Base-by-base conservation (phyloP, 2,329 filamentous ascomycete species). In the Leptodontidium sp. region DNA sequence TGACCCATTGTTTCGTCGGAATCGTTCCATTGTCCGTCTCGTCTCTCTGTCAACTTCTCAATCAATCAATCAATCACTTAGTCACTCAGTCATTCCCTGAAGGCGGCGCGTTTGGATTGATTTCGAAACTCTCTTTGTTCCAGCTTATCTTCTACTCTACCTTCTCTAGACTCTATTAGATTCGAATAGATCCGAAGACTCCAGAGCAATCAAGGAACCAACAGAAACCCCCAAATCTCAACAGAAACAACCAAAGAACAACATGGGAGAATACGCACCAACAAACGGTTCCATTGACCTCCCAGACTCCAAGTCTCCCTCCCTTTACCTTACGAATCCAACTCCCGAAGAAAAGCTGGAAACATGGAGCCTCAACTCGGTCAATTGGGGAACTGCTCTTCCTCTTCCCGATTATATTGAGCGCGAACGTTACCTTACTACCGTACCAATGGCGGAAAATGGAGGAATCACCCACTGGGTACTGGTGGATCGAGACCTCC, bases 391-490 rank as follows among this genome's bases (percentile, higher is more conserved):
- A 12, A 82, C 82, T 50, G 83, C 87, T 1, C 82, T 92, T 2
- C 80, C 82, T 4, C 75, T 84, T 5, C 75, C 85, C 1, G 81
- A 83, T 47, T 93, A 92, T 75, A 79, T 92, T 49, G 78, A 83
- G 53, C 86, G 90, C 55, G 90, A 91, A 76, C 77, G 78, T 17
- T 85, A 85, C 76, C 82, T 92, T 11, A 82, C 84, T 11, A 86
- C 84, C 2, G 83, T 88, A 0, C 85, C 89, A 7, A 81, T 92
- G 21, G 84, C 88, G 15, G 82, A 82, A 61, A 79, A 89, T 70
- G 86, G 85, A 49, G 88, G 89, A 49, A 81, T 91, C 70, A 75
- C 76, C 35, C 73, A 86, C 72, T 92, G 90, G 90, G 85, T 92
- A 65, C 83, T 92, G 38, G 89, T 88, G 4, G 82, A 87, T 66